Conservation (phyloP, 768 basidiomycete genomes). For the Rhizopogon rudus region DNA sequence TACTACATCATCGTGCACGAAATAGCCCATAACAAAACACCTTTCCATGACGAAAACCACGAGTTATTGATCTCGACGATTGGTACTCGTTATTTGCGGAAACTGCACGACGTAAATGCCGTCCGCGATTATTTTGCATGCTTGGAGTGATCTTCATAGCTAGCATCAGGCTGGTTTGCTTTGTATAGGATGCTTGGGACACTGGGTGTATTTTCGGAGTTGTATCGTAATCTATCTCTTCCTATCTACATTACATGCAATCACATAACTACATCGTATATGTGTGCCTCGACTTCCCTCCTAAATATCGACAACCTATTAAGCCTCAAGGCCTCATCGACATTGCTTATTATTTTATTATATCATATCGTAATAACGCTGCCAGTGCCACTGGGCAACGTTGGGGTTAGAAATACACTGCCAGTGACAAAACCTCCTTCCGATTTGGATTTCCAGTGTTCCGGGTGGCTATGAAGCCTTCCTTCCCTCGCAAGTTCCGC, state of each 20-base stretch:
- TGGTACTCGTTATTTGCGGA: neutral
- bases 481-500: too few relatives aligned
- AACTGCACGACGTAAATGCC: neutral
- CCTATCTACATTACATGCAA: neutral
- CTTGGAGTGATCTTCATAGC: neutral
- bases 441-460: too few relatives aligned
- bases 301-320: too few relatives aligned
- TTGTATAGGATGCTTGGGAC: neutral
- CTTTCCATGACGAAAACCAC: conserved; percentile 23
- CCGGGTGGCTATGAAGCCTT: too few relatives aligned
- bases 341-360: too few relatives aligned
- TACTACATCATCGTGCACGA: conserved; percentile 24
- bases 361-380: too few relatives aligned
- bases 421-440: too few relatives aligned
- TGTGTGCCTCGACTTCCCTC: too few relatives aligned
- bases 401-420: too few relatives aligned
- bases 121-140: neutral
- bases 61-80: conserved; percentile 14
- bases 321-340: too few relatives aligned
- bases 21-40: conserved; percentile 18
- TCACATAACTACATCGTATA: too few relatives aligned
- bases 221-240: neutral
- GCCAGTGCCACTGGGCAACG: too few relatives aligned
- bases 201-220: neutral
- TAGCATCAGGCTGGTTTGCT: neutral